Conservation (phyloP, 257 asterid species). For the Leonotis leonurus region DNA sequence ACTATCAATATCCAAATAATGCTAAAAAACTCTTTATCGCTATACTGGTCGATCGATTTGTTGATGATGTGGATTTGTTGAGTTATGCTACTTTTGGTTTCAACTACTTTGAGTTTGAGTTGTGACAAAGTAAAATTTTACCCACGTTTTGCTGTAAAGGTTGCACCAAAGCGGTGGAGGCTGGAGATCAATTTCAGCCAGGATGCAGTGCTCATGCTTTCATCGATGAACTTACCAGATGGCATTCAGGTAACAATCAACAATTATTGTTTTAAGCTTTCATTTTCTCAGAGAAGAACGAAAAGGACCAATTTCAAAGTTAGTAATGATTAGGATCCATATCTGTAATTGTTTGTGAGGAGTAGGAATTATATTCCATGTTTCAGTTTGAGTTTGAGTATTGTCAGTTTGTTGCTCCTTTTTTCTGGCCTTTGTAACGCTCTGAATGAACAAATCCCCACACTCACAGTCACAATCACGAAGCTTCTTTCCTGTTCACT, state of each 20-base stretch:
- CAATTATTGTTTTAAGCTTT: not conserved
- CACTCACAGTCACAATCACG: too few relatives aligned
- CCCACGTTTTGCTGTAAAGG: too few relatives aligned
- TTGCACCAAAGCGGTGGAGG: slow-evolving; percentile 94
- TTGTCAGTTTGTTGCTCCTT: too few relatives aligned
- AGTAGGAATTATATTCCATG: not conserved
- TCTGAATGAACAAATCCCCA: too few relatives aligned
- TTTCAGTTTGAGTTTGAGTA: not conserved
- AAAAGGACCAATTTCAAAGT: not conserved
- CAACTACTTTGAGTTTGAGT: too few relatives aligned
- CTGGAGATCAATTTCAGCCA: slow-evolving; percentile 84
- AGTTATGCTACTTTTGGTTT: too few relatives aligned
- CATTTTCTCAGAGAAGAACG: not conserved
- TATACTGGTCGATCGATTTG: not conserved
- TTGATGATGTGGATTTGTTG: not conserved
- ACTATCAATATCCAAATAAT: not conserved
- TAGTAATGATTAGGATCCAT: too few relatives aligned
- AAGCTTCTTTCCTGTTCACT: too few relatives aligned
- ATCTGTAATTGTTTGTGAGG: too few relatives aligned
- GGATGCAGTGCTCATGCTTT: slow-evolving; percentile 93
- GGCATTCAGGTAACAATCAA: slow-evolving; percentile 71
- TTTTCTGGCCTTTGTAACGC: too few relatives aligned
- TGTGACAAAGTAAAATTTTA: too few relatives aligned
- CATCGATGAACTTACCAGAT: slow-evolving; percentile 91
- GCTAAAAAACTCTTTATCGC: not conserved